These are phyloP conservation scores for Fusarium nanum DNA, from an alignment of 2,329 filamentous ascomycete genomes.

Conservation along the genomic window DNA sequence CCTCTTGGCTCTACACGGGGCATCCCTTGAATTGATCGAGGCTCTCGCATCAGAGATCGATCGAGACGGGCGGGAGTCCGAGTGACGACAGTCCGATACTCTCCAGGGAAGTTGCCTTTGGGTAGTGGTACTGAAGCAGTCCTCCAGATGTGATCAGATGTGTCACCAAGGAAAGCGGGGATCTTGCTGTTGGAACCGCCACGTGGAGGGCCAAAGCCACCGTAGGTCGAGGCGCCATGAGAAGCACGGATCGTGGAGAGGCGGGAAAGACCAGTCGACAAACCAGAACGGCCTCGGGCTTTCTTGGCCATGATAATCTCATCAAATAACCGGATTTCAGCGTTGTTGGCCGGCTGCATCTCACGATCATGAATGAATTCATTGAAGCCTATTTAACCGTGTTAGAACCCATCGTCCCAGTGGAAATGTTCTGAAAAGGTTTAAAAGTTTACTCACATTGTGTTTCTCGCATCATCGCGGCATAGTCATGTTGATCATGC, in stretches of 20 bases:
- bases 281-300: slow-evolving; percentile 71
- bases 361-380: slow-evolving; percentile 89
- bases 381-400: slow-evolving; percentile 65
- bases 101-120: slow-evolving; percentile 70
- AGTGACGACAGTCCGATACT: slow-evolving; percentile 70
- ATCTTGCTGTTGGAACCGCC: slow-evolving; percentile 53
- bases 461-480: slow-evolving; percentile 72
- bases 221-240: slow-evolving; percentile 60
- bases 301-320: slow-evolving; percentile 86
- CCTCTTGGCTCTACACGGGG: slow-evolving; percentile 70
- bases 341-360: slow-evolving; percentile 69
- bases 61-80: slow-evolving; percentile 86
- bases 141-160: slow-evolving; percentile 83
- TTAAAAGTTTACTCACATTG: slow-evolving; percentile 63
- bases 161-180: slow-evolving; percentile 75
- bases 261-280: slow-evolving; percentile 73
- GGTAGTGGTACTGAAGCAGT: slow-evolving; percentile 70
- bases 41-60: slow-evolving; percentile 88
- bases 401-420: slow-evolving; percentile 12
- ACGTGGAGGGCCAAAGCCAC: slow-evolving; percentile 53
- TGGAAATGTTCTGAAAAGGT: background rate
- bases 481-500: slow-evolving; percentile 74
- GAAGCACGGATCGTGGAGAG: slow-evolving; percentile 70
- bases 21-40: slow-evolving; percentile 88
- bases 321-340: slow-evolving; percentile 81